Base-by-base conservation (phyloP, 495 filamentous ascomycete species). In the Diplogelasinospora grovesii region DNA sequence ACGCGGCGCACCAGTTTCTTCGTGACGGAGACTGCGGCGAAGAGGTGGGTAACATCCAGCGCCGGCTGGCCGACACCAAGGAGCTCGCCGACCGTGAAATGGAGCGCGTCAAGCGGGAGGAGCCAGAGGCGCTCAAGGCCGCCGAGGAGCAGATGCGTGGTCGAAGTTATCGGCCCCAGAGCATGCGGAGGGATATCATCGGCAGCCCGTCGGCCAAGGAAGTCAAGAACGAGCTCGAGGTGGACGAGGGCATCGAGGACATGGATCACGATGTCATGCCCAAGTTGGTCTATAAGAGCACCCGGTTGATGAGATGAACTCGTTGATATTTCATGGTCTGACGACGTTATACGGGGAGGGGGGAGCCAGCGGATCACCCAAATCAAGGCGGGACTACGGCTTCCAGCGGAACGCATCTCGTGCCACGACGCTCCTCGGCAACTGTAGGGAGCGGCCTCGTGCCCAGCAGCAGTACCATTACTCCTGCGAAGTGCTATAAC, bases 1-100 rank as follows among this genome's bases (percentile, higher is more conserved):
- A 79, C 37, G 89, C 78, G 10, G 89, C 89, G 2, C 88, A 90
- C 57, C 85, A 92, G 55, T 86, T 93, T 41, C 71, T 95, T 9
- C 77, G 89, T 15, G 79, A 85, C 38, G 89, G 88, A 15, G 81
- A 89, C 44, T 95, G 89, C 60, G 69, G 64, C 13, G 70, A 74
- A 15, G 85, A 94, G 62, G 72, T 93, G 11, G 65, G 71, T 9
- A 78, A 77, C 20, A 83, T 88, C 29, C 77, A 81, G 53, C 64
- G 66, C 37, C 64, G 69, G 2, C 63, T 82, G 18, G 52, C 43
- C 10, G 77, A 84, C 51, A 74, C 80, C 9, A 71, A 75, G 43
- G 77, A 77, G 36, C 48, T 73, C 19, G 76, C 81, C 4, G 65
- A 75, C 40, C 58, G 65, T 28, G 66, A 86, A 42, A 68, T 81